Conservation (phyloP, 441 rosid genomes). For the Adansonia madagascariensis region DNA sequence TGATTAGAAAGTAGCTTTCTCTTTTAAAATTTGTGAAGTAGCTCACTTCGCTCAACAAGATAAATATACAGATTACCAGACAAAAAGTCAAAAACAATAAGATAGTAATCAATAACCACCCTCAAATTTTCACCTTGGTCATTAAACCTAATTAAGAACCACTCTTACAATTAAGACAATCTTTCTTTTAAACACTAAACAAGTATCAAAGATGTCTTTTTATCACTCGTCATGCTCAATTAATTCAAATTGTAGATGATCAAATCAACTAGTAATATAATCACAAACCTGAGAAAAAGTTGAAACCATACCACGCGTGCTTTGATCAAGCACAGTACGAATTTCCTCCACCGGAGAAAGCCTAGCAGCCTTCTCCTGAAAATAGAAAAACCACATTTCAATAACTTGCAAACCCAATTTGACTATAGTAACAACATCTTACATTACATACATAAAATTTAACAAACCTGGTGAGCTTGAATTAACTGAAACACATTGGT, state of each 20-base stretch:
- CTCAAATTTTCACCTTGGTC: not conserved
- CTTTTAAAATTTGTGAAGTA: not conserved
- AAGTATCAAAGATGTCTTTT: not conserved
- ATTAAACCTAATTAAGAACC: not conserved
- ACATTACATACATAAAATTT: not conserved
- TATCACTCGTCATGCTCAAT: not conserved
- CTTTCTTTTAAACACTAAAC: not conserved
- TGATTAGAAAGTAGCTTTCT: not conserved
- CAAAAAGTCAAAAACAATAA: no score
- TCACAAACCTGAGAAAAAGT: constrained; percentile 76
- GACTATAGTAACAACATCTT: not conserved
- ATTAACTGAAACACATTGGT: constrained; percentile 1
- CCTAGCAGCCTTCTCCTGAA: constrained; percentile 80
- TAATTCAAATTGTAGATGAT: not conserved
- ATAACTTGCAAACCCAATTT: not conserved
- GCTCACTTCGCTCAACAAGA: not conserved
- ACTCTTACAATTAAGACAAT: not conserved
- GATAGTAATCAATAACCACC: not conserved
- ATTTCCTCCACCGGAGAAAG: constrained; percentile 81
- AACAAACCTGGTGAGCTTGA: constrained; percentile 72
- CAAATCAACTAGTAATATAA: not conserved
- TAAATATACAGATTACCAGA: not conserved
- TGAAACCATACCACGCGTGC: constrained; percentile 71
- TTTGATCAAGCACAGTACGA: constrained; percentile 63
- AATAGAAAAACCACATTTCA: constrained; percentile 21